Evolutionary conservation across 2,329 filamentous ascomycete genomes (phyloP).

Genomic region (Akanthomyces muscarius): DNA sequence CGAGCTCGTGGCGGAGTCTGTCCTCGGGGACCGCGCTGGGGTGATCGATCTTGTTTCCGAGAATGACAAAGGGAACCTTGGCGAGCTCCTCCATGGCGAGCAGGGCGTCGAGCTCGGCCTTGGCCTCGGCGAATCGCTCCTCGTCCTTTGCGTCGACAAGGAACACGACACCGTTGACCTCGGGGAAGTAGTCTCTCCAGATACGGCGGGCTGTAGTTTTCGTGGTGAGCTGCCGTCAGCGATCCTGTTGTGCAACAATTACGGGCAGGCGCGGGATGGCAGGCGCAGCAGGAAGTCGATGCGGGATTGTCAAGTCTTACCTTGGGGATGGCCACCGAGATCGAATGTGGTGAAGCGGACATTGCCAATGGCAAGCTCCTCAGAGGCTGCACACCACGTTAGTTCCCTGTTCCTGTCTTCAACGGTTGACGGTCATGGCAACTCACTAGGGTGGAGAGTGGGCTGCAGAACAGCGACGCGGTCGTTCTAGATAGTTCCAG

Average conservation of each 20-base stretch:
- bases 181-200: slow-evolving; percentile 96
- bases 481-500: slow-evolving; percentile 64
- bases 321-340: slow-evolving; percentile 89
- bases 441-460: slow-evolving; percentile 84
- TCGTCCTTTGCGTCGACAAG: slow-evolving; percentile 96
- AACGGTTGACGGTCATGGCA: neutral
- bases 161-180: slow-evolving; percentile 95
- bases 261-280: neutral
- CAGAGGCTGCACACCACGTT: slow-evolving; percentile 57
- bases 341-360: slow-evolving; percentile 95
- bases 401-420: neutral
- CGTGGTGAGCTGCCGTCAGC: neutral
- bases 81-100: slow-evolving; percentile 93
- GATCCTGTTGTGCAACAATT: neutral
- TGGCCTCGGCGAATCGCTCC: slow-evolving; percentile 89
- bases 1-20: slow-evolving; percentile 85
- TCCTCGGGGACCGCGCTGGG: slow-evolving; percentile 94
- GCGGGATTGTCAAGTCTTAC: slow-evolving; percentile 39
- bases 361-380: slow-evolving; percentile 89
- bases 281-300: neutral
- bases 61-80: slow-evolving; percentile 92
- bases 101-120: slow-evolving; percentile 93
- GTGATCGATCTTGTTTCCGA: slow-evolving; percentile 99
- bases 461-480: slow-evolving; percentile 87
- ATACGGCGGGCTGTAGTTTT: slow-evolving; percentile 68